Base-by-base conservation (phyloP, 1,284 basidiomycete species). In the Laetiporus sulphureus region DNA sequence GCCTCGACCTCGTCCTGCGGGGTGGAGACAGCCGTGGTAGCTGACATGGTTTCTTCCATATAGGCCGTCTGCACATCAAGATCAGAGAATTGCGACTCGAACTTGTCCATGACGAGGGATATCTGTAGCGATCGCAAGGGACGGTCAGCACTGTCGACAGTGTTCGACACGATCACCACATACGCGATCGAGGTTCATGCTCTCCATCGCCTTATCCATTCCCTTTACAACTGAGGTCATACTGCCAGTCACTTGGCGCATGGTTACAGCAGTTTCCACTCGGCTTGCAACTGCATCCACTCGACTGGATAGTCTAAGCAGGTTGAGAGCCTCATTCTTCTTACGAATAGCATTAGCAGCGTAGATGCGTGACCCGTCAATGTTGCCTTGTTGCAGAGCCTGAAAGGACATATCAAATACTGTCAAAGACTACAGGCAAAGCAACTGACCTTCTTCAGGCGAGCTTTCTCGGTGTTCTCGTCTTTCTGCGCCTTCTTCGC, bases 131-230 rank as follows among this genome's bases (percentile, higher is more conserved):
- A 36, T 41, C 16, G 41, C 33, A 5, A 19, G 5, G 5, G 7
- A n/a, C 13, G 19, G 16, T 2, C 13, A 11, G 42, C 10, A 25
- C 30, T 24, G 8, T 15, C 13, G 15, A 18, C 27, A 37, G 23
- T 20, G 22, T 13, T 24, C 10, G 13, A 36, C 8, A 33, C 32
- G 16, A 20, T 5, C 13, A 15, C 15, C 22, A 71, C 82, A 58
- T 57, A 93, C 94, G 62, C 85, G 74, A 59, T 99, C 96, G 38
- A 99, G 77, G 67, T 99, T 98, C 96, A 99, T 99, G 65, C 77
- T 90, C 60, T 97, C 90, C 96, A 99, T 98, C 4, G 96, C 96
- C 60, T 87, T 91, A 64, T 99, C 96, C 94, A 99, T 98, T 16
- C 94, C 94, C 60, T 83, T 86, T 40, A 99, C 96, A 5, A 99